Evolutionary conservation across 1,139 yeast genomes (phyloP).

Genomic region (Lodderomyces margitis): DNA sequence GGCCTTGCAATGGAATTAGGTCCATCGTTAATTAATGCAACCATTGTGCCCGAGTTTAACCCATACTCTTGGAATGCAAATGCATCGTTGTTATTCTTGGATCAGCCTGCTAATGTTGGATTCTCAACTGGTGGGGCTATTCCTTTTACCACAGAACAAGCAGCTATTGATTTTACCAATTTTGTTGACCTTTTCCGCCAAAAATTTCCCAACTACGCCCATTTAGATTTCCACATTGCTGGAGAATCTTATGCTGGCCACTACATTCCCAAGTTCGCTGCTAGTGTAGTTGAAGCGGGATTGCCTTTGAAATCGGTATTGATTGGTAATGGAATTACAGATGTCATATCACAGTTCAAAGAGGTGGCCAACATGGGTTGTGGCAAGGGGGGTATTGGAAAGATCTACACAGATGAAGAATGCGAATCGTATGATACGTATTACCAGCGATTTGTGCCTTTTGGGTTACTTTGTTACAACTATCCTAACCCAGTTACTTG

Average conservation of each 20-base stretch:
- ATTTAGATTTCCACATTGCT: constrained; percentile 69
- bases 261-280: constrained; percentile 87
- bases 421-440: constrained; percentile 8
- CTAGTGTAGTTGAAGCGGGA: constrained; percentile 48
- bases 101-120: constrained; percentile 48
- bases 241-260: no score
- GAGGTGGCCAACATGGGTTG: constrained; percentile 92
- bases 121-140: constrained; percentile 57
- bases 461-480: constrained; percentile 77
- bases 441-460: constrained; percentile 75
- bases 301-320: constrained; percentile 62
- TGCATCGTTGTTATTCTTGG: constrained; percentile 34
- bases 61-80: constrained; percentile 35
- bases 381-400: constrained; percentile 64
- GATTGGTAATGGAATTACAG: constrained; percentile 91
- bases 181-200: constrained; percentile 81
- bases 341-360: constrained; percentile 77
- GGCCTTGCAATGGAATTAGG: constrained; percentile 36
- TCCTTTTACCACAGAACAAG: constrained; percentile 71
- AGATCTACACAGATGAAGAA: constrained; percentile 15
- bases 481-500: constrained; percentile 78
- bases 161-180: constrained; percentile 87
- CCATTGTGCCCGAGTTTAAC: constrained; percentile 27
- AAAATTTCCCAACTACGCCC: constrained; percentile 74
- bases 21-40: constrained; percentile 26